Evolutionary conservation across 305 asterid species (phyloP).

Genomic region (Fraxinus albicans): DNA sequence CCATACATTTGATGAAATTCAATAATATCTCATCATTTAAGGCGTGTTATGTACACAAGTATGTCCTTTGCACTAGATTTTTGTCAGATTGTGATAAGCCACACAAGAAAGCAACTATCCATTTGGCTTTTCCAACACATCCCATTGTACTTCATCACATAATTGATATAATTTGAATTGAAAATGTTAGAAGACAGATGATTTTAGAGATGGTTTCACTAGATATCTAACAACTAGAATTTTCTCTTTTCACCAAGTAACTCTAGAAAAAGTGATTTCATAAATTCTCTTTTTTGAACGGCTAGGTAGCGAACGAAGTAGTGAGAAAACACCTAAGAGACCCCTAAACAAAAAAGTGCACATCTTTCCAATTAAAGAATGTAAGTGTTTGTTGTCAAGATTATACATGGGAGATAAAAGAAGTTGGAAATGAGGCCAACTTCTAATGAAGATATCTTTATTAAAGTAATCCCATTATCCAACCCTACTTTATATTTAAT

Average conservation of each 20-base stretch:
- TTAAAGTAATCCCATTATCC: conserved; percentile 7
- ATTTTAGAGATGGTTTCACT: neutral
- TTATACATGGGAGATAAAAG: neutral
- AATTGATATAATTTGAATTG: neutral
- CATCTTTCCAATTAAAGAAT: neutral
- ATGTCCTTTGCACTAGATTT: neutral
- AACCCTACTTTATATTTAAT: neutral
- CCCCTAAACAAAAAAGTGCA: neutral
- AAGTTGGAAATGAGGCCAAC: neutral
- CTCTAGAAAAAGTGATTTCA: neutral
- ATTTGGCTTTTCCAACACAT: neutral
- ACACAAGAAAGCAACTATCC: neutral
- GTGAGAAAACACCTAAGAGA: neutral
- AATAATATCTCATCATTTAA: neutral
- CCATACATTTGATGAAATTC: neutral
- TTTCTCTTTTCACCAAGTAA: neutral
- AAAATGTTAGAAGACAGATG: neutral
- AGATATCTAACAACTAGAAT: neutral
- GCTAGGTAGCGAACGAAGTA: neutral
- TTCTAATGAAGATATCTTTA: neutral
- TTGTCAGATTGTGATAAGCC: neutral
- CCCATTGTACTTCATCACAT: neutral
- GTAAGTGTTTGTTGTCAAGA: neutral
- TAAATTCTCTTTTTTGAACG: no score
- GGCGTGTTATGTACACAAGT: neutral